Conservation (phyloP, 345 rosid species). For the Hibiscus trionum region DNA sequence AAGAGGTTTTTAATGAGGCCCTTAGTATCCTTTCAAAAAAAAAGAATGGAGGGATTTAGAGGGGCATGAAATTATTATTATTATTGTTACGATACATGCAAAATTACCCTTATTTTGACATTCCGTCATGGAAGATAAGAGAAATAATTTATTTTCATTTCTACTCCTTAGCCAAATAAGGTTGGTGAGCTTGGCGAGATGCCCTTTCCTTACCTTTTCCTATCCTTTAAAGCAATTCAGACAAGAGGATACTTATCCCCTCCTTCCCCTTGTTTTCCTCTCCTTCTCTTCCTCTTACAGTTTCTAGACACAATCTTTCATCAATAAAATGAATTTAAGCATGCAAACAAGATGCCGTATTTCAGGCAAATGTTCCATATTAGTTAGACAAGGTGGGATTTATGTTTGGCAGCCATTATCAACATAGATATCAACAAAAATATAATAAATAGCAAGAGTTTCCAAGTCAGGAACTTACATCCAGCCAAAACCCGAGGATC, state of each 20-base stretch:
- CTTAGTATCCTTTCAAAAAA: too few species aligned
- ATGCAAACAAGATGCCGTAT: background rate
- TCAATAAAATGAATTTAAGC: background rate
- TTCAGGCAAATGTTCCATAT: background rate
- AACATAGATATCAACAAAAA: background rate
- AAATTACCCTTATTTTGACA: background rate
- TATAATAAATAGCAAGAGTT: constrained; percentile 6
- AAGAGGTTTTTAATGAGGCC: too few species aligned
- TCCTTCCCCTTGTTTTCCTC: background rate
- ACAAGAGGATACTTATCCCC: background rate
- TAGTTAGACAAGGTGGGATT: background rate
- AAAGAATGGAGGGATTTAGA: background rate
- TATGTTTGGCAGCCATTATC: background rate
- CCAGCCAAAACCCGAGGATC: constrained; percentile 94
- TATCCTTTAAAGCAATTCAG: background rate
- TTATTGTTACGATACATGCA: background rate
- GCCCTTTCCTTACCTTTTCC: background rate
- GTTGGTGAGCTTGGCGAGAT: too few species aligned
- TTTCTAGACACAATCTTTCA: background rate
- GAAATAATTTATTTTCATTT: background rate
- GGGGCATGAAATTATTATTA: background rate
- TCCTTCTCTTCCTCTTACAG: background rate
- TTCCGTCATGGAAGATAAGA: background rate
- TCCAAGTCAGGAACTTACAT: constrained; percentile 49
- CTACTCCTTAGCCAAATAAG: background rate